phyloP scores from a whole-genome alignment of 1,284 basidiomycete species.

The Pseudozyma flocculosa region DNA sequence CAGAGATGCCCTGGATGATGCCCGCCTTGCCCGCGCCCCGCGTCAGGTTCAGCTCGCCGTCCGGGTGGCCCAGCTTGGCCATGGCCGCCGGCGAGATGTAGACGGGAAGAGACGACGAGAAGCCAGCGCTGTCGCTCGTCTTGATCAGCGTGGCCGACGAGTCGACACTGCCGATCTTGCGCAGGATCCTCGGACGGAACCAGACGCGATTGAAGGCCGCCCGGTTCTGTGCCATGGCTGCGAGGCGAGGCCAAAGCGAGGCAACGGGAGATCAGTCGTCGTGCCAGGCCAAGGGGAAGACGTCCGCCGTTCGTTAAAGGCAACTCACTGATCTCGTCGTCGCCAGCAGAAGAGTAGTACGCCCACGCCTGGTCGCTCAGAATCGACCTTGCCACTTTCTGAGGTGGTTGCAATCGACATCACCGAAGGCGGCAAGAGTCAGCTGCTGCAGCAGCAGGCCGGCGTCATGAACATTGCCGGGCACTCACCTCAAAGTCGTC shows the following conservation, averaged over 20 bases:
- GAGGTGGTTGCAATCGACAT: too few relatives aligned
- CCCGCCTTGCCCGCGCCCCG: conserved; percentile 70
- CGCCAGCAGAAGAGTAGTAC: conserved; percentile 56
- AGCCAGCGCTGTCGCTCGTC: conserved; percentile 9
- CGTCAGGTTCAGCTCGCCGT: conserved; percentile 87
- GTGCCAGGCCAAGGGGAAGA: neutral
- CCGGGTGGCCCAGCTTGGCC: conserved; percentile 86
- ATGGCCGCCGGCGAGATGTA: conserved; percentile 84
- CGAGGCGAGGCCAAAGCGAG: too few relatives aligned
- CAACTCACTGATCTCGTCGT: conserved; percentile 63
- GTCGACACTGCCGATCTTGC: conserved; percentile 83
- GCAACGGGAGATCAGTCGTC: too few relatives aligned
- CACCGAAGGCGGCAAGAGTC: too few relatives aligned
- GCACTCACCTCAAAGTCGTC: conserved; percentile 76
- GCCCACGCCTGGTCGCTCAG: conserved; percentile 54
- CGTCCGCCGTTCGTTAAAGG: too few relatives aligned
- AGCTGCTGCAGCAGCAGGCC: too few relatives aligned
- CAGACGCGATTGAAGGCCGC: conserved; percentile 86
- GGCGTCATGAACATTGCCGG: too few relatives aligned
- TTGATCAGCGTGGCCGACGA: conserved; percentile 58
- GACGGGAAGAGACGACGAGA: conserved; percentile 28
- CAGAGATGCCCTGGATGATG: conserved; percentile 84
- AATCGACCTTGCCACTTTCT: conserved; percentile 36
- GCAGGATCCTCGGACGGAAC: conserved; percentile 87
- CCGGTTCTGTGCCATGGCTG: conserved; percentile 67